Conservation (phyloP, 345 rosid species). For the Salix dunnii region DNA sequence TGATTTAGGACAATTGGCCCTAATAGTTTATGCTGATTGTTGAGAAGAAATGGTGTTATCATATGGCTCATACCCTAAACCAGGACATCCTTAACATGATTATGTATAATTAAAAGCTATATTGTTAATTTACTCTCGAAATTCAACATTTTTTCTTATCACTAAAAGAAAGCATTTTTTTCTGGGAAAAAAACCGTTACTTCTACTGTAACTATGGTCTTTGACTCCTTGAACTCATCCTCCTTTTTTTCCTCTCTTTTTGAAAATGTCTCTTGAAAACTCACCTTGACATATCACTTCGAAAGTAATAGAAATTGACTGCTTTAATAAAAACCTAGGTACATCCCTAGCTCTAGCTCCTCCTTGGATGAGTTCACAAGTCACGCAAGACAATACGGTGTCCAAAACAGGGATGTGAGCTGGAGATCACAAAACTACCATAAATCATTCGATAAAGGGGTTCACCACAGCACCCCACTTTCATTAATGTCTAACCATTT, state of each 20-base stretch:
- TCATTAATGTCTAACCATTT: neutral
- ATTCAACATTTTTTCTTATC: no score
- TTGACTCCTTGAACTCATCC: no score
- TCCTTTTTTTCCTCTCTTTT: no score
- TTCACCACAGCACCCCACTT: neutral
- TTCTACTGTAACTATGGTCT: no score
- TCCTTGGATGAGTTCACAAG: neutral
- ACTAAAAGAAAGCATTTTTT: no score
- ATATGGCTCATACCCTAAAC: no score
- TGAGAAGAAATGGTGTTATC: no score
- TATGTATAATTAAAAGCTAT: no score
- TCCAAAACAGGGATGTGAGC: slow-evolving; percentile 9
- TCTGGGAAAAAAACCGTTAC: no score
- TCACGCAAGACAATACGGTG: slow-evolving; percentile 14
- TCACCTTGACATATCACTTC: neutral
- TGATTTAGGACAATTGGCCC: no score
- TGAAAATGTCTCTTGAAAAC: neutral
- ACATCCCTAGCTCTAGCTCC: neutral
- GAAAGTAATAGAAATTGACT: neutral
- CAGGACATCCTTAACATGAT: no score
- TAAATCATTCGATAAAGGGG: neutral
- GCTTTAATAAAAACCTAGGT: neutral
- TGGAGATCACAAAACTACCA: slow-evolving; percentile 20
- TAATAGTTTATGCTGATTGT: no score
- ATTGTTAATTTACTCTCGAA: neutral